Percentiles rank a stretch among this genome's conserved stretches.
These are phyloP conservation scores for Paragyromitra xinjiangensis DNA, from an alignment of 495 filamentous ascomycete genomes.

Conservation along the genomic window DNA sequence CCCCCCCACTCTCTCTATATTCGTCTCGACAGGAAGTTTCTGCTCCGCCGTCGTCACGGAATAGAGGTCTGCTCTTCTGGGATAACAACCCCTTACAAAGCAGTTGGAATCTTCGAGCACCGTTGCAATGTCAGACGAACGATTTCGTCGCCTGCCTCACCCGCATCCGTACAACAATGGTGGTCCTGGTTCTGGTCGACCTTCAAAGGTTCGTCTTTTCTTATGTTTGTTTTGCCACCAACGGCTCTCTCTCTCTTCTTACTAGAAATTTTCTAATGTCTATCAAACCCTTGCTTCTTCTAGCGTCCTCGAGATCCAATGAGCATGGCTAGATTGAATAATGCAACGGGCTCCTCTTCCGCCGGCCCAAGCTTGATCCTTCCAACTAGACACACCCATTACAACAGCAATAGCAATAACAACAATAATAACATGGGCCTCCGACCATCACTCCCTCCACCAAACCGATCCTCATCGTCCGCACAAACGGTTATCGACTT, in stretches of 20 bases:
- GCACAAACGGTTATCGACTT: slow-evolving; percentile 59
- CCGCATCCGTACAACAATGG: slow-evolving; percentile 35
- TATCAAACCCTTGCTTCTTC: slow-evolving; percentile 22
- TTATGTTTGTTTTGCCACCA: slow-evolving; percentile 27
- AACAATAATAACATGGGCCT: slow-evolving; percentile 45
- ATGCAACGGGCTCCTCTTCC: slow-evolving; percentile 50
- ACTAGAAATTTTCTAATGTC: slow-evolving; percentile 30
- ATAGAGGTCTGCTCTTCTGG: slow-evolving; percentile 22
- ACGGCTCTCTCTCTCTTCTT: not conserved
- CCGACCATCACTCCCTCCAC: slow-evolving; percentile 49
- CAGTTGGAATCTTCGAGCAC: not conserved
- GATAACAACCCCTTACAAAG: slow-evolving; percentile 23
- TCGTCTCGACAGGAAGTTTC: not conserved
- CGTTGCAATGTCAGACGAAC: slow-evolving; percentile 49
- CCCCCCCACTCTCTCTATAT: slow-evolving; percentile 3
- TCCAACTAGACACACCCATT: slow-evolving; percentile 29
- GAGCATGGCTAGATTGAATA: slow-evolving; percentile 51
- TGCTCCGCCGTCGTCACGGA: slow-evolving; percentile 7
- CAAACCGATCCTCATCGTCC: slow-evolving; percentile 37
- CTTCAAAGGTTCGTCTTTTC: slow-evolving; percentile 45
- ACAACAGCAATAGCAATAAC: slow-evolving; percentile 40
- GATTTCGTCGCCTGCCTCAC: slow-evolving; percentile 44
- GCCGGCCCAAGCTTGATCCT: slow-evolving; percentile 54
- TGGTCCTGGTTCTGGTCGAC: slow-evolving; percentile 33
- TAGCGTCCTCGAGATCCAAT: slow-evolving; percentile 50